Percentiles rank a stretch among this genome's conserved stretches.
These are phyloP conservation scores for Ophiostoma sp. DNA, from an alignment of 2,329 filamentous ascomycete genomes.

Conservation along the genomic window DNA sequence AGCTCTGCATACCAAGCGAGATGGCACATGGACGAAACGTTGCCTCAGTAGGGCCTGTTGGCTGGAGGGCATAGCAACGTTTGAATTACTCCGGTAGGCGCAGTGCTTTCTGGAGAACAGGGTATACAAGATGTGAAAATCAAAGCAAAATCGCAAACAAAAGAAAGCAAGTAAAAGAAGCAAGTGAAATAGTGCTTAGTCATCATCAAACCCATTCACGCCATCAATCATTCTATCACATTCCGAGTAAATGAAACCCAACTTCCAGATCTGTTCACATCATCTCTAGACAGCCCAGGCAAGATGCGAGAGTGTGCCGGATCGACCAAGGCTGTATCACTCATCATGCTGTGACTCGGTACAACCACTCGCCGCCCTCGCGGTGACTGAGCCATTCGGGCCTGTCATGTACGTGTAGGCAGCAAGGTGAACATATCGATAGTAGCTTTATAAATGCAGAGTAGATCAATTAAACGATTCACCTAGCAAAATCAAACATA, in stretches of 20 bases:
- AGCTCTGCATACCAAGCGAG: conserved; percentile 9
- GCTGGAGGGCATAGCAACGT: neutral
- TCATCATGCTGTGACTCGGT: conserved; percentile 19
- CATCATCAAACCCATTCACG: neutral
- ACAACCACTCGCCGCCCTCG: conserved; percentile 18
- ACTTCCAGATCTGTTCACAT: neutral
- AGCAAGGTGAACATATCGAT: neutral
- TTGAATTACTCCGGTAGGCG: neutral
- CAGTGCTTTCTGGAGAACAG: neutral
- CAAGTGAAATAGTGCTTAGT: neutral
- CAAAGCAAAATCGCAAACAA: neutral
- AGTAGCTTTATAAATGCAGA: neutral
- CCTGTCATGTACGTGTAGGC: neutral
- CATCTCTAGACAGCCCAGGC: neutral
- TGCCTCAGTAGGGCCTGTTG: neutral
- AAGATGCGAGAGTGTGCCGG: conserved; percentile 19
- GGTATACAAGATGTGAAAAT: neutral
- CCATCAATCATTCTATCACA: neutral
- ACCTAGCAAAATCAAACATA: neutral
- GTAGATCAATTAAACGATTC: neutral
- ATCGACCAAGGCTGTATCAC: conserved; percentile 20
- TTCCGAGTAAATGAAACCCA: too few relatives aligned
- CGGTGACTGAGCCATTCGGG: conserved; percentile 2
- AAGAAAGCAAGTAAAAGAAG: neutral
- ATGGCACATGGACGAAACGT: conserved; percentile 19